phyloP scores from a whole-genome alignment of 1,139 yeast species.

The Pichia sp. region DNA sequence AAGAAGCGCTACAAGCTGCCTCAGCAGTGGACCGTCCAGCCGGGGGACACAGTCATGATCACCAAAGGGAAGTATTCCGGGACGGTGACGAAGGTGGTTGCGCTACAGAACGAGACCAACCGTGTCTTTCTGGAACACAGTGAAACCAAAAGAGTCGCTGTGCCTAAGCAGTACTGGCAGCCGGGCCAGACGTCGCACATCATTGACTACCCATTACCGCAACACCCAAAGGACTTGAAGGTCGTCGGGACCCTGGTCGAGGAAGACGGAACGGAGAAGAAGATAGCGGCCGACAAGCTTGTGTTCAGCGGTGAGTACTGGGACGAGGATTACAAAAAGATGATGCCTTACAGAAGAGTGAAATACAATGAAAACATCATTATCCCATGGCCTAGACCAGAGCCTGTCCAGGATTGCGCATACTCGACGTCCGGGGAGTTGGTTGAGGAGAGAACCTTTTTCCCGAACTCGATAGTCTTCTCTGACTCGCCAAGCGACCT shows the following conservation, averaged over 20 bases:
- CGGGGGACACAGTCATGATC: constrained; percentile 64
- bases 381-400: constrained; percentile 91
- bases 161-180: constrained; percentile 71
- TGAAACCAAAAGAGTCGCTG: constrained; percentile 46
- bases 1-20: constrained; percentile 37
- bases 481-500: constrained; percentile 65
- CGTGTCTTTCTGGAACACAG: constrained; percentile 54
- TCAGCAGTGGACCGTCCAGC: constrained; percentile 48
- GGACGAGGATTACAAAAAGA: constrained; percentile 68
- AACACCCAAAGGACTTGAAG: constrained; percentile 60
- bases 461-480: constrained; percentile 61
- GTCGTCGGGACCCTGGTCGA: constrained; percentile 73
- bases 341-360: constrained; percentile 76
- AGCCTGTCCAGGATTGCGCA: constrained; percentile 54
- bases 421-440: constrained; percentile 55
- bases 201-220: constrained; percentile 50
- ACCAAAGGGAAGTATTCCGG: constrained; percentile 70
- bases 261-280: constrained; percentile 52
- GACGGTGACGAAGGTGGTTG: constrained; percentile 55
- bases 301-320: constrained; percentile 63
- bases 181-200: constrained; percentile 71
- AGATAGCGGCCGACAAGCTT: constrained; percentile 76
- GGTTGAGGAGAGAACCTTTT: constrained; percentile 71
- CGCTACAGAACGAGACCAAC: constrained; percentile 45
- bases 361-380: constrained; percentile 59